These are phyloP conservation scores for Tubosaeta brunneosetosa DNA, from an alignment of 768 basidiomycete genomes.

Conservation along the genomic window DNA sequence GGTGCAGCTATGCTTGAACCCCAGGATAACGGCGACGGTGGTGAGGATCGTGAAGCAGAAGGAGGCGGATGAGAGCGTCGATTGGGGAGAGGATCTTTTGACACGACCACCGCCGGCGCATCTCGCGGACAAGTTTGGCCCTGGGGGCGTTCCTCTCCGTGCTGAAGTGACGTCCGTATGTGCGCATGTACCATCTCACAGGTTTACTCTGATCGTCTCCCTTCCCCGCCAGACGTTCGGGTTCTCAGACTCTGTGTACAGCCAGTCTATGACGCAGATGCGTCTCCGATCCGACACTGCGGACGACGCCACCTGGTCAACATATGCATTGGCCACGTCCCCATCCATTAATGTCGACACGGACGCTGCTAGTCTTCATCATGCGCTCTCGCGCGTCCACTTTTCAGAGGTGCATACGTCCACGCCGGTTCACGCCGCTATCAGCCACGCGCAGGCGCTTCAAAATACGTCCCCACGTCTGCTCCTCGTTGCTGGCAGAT, in stretches of 20 bases:
- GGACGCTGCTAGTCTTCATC: conserved; percentile 12
- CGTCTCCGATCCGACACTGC: conserved; percentile 78
- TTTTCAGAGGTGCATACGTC: conserved; percentile 58
- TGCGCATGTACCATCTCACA: background rate
- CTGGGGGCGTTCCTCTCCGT: no score
- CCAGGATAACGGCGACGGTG: conserved; percentile 67
- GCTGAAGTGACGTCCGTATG: conserved; percentile 3
- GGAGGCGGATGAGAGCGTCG: conserved; percentile 5
- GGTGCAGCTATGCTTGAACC: conserved; percentile 73
- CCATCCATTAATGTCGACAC: no score
- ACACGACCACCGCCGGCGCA: background rate
- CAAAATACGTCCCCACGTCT: conserved; percentile 35
- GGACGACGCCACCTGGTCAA: conserved; percentile 72
- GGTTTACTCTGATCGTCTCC: background rate
- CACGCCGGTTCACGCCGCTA: conserved; percentile 54
- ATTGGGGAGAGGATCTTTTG: background rate
- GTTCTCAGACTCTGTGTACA: conserved; percentile 69
- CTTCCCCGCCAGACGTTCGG: conserved; percentile 25
- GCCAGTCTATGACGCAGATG: conserved; percentile 54
- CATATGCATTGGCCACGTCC: conserved; percentile 40
- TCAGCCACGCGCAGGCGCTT: conserved; percentile 34
- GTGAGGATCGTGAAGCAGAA: conserved; percentile 57
- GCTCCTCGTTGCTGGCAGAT: conserved; percentile 68
- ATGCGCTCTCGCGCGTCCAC: conserved; percentile 51
- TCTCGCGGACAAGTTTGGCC: background rate